phyloP scores from a whole-genome alignment of 2,329 filamentous ascomycete genomes.

The Fusarium longipes region DNA sequence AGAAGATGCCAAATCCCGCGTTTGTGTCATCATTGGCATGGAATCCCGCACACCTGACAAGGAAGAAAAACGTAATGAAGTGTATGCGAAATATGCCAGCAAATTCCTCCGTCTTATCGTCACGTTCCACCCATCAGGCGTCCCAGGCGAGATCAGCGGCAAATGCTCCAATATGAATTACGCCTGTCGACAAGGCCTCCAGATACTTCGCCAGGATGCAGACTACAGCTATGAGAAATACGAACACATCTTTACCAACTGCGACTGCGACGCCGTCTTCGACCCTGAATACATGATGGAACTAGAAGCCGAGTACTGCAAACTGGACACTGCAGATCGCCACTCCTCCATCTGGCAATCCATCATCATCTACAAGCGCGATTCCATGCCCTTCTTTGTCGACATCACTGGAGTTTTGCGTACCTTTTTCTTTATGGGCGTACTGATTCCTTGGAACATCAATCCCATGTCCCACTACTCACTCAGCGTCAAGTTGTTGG shows the following conservation, averaged over 20 bases:
- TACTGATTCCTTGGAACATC: conserved; percentile 41
- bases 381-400: conserved; percentile 44
- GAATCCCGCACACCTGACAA: conserved; percentile 26
- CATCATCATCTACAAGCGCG: conserved; percentile 41
- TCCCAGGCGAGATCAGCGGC: conserved; percentile 26
- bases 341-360: conserved; percentile 45
- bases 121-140: conserved; percentile 22
- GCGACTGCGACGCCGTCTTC: conserved; percentile 43
- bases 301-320: conserved; percentile 26
- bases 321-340: conserved; percentile 27
- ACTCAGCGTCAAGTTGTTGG: conserved; percentile 26
- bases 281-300: conserved; percentile 40
- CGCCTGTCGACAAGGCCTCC: conserved; percentile 30
- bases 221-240: conserved; percentile 36
- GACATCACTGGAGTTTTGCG: conserved; percentile 42
- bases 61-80: conserved; percentile 21
- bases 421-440: conserved; percentile 44
- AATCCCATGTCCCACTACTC: conserved; percentile 38
- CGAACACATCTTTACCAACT: conserved; percentile 43
- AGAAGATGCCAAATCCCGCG: conserved; percentile 11
- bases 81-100: conserved; percentile 22
- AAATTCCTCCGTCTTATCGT: conserved; percentile 31
- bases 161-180: conserved; percentile 38
- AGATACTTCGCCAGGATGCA: conserved; percentile 26
- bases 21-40: conserved; percentile 30